Conservation (phyloP, 306 rosid species). For the Trifolium subterraneum region DNA sequence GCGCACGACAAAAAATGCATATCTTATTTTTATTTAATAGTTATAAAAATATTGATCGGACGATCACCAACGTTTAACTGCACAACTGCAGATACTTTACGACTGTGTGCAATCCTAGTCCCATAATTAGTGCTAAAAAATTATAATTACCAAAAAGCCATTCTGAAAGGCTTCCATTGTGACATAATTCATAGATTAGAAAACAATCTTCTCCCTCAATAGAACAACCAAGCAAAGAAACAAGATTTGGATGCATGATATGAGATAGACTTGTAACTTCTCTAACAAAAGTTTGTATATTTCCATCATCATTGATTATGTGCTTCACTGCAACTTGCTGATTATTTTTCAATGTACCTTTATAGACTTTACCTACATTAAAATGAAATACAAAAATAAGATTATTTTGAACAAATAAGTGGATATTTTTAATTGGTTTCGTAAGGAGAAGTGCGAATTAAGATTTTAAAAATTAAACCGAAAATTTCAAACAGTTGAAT, state of each 20-base stretch:
- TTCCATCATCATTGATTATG: slow-evolving; percentile 63
- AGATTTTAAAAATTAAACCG: too few species aligned
- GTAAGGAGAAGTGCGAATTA: too few species aligned
- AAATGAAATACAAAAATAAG: slow-evolving; percentile 9
- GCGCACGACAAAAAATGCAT: too few species aligned
- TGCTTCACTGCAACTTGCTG: slow-evolving; percentile 66
- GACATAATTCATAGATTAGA: slow-evolving; percentile 74
- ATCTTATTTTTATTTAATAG: too few species aligned
- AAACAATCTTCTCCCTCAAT: slow-evolving; percentile 57
- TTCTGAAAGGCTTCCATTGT: slow-evolving; percentile 65
- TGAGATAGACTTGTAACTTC: slow-evolving; percentile 64
- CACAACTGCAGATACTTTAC: too few species aligned
- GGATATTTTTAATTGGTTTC: too few species aligned
- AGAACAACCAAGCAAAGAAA: slow-evolving; percentile 59
- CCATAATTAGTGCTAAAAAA: slow-evolving; percentile 1
- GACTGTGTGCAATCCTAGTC: too few species aligned
- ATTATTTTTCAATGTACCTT: slow-evolving; percentile 56
- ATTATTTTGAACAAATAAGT: neutral
- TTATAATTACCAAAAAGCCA: slow-evolving; percentile 66
- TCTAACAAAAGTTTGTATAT: slow-evolving; percentile 58
- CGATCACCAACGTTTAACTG: too few species aligned
- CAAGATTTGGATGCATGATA: slow-evolving; percentile 65
- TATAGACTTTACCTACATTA: slow-evolving; percentile 60
- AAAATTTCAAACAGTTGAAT: too few species aligned
- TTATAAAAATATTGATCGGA: too few species aligned